Conservation (phyloP, 2,329 filamentous ascomycete species). For the Aquanectria penicillioides region DNA sequence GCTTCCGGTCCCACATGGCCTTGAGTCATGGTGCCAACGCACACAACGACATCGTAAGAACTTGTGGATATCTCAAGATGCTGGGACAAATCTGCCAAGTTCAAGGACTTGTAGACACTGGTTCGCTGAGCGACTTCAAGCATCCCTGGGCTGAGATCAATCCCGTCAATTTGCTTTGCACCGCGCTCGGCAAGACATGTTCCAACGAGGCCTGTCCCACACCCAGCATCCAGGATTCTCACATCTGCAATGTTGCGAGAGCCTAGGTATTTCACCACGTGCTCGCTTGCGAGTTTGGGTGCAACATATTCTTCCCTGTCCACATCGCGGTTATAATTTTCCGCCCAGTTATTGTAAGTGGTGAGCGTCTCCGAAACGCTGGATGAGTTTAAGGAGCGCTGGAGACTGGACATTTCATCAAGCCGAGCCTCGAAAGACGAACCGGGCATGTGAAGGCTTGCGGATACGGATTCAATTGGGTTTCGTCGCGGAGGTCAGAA, state of each 20-base stretch:
- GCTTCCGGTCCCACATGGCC: constrained; percentile 60
- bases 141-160: constrained; percentile 61
- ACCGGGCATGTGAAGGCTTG: too few species aligned
- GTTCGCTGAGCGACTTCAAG: constrained; percentile 55
- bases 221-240: constrained; percentile 59
- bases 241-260: constrained; percentile 1
- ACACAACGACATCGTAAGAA: constrained; percentile 58
- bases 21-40: constrained; percentile 62
- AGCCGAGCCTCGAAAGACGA: too few species aligned
- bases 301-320: constrained; percentile 51
- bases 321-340: constrained; percentile 40
- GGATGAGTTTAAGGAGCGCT: constrained; percentile 19
- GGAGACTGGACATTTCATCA: constrained; percentile 24
- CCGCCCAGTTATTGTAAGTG: constrained; percentile 42
- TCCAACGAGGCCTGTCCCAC: constrained; percentile 62
- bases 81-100: constrained; percentile 54
- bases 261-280: constrained; percentile 38
- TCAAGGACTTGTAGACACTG: constrained; percentile 54
- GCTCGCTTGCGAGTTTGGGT: constrained; percentile 46
- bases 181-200: constrained; percentile 51
- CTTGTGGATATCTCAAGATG: constrained; percentile 47
- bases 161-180: constrained; percentile 54
- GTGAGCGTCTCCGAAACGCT: constrained; percentile 12
- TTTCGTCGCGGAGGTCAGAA: too few species aligned
- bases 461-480: too few species aligned